Base-by-base conservation (phyloP, 306 rosid genomes). In the Prunus kanzakura region DNA sequence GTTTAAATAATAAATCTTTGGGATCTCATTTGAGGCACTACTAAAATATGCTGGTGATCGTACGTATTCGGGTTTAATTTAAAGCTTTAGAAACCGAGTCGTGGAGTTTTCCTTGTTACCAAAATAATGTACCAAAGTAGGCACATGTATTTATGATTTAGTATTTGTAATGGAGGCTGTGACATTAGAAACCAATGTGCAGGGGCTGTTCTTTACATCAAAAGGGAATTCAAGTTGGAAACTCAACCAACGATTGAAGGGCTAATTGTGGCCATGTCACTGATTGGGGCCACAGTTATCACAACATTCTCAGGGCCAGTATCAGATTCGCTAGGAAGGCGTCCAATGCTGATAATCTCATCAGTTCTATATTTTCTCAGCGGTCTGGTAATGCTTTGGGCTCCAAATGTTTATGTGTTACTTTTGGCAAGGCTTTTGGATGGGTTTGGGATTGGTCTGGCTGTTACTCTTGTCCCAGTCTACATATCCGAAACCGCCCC, bases 371-470 rank as follows among this genome's bases (percentile, higher is more conserved):
- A 84, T 56, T 72, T 80, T 10, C 43, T 75, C 20, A 84, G 87
- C 62, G 80, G 87, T 47, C 60, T 84, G 35, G 81, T 84, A 56
- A 84, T 84, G 87, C 23, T 80, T 27, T 84, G 87, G 87, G 77
- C 87, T 4, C 87, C 87, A 11, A 78, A 84, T 78, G 87, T 80
- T 47, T 67, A 77, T 43, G 64, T 64, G 46, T 80, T 84, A 10
- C 75, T 78, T 8, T 8, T 74, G 27, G 87, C 82, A 23, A 71
- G 87, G 63, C 82, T 84, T 13, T 18, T 84, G 27, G 85, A 80
- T 61, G 87, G 87, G 25, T 84, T 84, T 56, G 87, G 87, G 27
- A 79, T 84, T 27, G 87, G 87, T n/a, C 76, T 84, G 30, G 82
- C 87, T 12, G 85, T 84, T 19, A 84, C 87, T 29, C 77, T 84